Percentiles rank a stretch among this genome's conserved stretches.
Conservation (phyloP, 106 monocot genomes). For the Allium cepa region DNA sequence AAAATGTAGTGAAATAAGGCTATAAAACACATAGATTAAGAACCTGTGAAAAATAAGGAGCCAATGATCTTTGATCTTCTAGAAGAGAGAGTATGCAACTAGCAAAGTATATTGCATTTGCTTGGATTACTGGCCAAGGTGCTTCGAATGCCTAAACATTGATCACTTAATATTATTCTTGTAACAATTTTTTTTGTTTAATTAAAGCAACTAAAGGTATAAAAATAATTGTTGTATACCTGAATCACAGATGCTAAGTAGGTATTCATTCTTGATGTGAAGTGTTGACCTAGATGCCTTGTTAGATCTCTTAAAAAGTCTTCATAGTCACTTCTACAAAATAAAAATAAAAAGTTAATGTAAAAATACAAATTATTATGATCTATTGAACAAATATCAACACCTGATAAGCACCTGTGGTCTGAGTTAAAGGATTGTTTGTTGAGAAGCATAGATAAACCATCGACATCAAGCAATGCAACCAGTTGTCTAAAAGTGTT, state of each 20-base stretch:
- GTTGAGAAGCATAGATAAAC: conserved; percentile 43
- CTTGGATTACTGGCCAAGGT: conserved; percentile 90
- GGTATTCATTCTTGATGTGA: conserved; percentile 46
- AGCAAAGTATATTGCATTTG: conserved; percentile 92
- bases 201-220: not conserved
- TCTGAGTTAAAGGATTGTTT: conserved; percentile 72
- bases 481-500: conserved; percentile 61
- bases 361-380: not conserved
- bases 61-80: conserved; percentile 59
- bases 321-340: conserved; percentile 72
- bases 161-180: not conserved
- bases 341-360: not conserved
- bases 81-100: conserved; percentile 65
- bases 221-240: conserved; percentile 24
- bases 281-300: conserved; percentile 52
- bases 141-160: conserved; percentile 73
- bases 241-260: conserved; percentile 76
- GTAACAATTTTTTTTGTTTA: not conserved
- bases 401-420: conserved; percentile 34
- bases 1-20: too few relatives aligned
- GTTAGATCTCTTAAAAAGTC: conserved; percentile 82
- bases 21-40: not conserved
- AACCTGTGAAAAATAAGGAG: conserved; percentile 79
- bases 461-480: conserved; percentile 59
- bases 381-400: not conserved